Evolutionary conservation across 192 early-diverging fungal species (phyloP).

Genomic region (Funneliformis mosseae): DNA sequence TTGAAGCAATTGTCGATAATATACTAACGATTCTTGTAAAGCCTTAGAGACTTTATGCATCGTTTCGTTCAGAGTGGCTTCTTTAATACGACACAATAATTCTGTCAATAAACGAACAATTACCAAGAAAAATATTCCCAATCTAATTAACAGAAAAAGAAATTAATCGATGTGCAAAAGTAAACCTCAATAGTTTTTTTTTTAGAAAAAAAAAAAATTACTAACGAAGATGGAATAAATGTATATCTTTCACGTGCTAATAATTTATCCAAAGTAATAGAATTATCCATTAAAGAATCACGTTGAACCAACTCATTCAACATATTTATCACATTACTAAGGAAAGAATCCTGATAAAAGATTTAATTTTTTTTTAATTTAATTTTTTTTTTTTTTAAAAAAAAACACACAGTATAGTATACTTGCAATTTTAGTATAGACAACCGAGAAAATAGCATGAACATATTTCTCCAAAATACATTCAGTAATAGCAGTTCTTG

Average conservation of each 20-base stretch:
- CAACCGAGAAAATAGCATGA: too few relatives aligned
- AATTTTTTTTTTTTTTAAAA: not conserved
- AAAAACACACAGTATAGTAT: too few relatives aligned
- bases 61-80: slow-evolving; percentile 31
- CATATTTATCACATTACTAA: slow-evolving; percentile 5
- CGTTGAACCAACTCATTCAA: slow-evolving; percentile 35
- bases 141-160: not conserved
- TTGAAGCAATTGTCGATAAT: not conserved
- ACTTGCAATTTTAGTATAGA: too few relatives aligned
- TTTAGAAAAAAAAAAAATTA: too few relatives aligned
- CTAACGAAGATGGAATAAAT: slow-evolving; percentile 20
- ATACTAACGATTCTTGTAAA: not conserved
- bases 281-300: too few relatives aligned
- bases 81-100: slow-evolving; percentile 37
- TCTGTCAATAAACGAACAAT: too few relatives aligned
- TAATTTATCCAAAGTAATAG: not conserved
- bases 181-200: too few relatives aligned
- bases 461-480: slow-evolving; percentile 40
- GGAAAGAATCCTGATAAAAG: slow-evolving; percentile 33
- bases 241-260: slow-evolving; percentile 1
- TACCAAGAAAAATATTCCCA: slow-evolving; percentile 34
- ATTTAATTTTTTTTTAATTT: slow-evolving; percentile 33
- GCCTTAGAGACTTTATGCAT: not conserved
- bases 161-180: not conserved
- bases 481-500: slow-evolving; percentile 37